Percentiles rank a stretch among this genome's conserved stretches.
phyloP scores from a whole-genome alignment of 2,329 filamentous ascomycete genomes.

The Xylaria sp. region DNA sequence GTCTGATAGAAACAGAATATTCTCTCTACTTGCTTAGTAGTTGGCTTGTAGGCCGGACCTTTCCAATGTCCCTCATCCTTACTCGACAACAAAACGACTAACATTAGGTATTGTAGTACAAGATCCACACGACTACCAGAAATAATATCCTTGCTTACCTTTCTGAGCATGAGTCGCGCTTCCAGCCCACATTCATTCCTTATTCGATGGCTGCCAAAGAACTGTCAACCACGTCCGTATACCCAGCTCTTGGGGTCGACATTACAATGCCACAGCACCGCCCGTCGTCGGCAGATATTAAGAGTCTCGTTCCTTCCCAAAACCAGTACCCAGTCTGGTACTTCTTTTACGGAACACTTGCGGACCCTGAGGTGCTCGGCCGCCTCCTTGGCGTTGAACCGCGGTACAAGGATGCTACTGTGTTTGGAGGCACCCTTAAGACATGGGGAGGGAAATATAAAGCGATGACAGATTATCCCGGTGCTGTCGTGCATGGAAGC shows the following conservation, averaged over 20 bases:
- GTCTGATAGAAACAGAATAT: neutral
- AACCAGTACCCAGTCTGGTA: constrained; percentile 52
- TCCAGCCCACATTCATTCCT: constrained; percentile 24
- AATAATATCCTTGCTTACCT: constrained; percentile 19
- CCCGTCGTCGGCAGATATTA: neutral
- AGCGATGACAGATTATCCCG: constrained; percentile 17
- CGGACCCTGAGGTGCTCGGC: constrained; percentile 46
- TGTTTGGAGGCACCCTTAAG: constrained; percentile 20
- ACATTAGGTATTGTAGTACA: constrained; percentile 8
- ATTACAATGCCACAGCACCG: constrained; percentile 30
- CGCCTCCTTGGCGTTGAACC: constrained; percentile 45
- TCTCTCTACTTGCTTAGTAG: neutral
- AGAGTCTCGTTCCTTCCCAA: constrained; percentile 17
- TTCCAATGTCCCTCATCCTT: neutral
- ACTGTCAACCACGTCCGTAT: constrained; percentile 19
- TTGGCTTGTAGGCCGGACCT: neutral
- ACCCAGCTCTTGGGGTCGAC: constrained; percentile 31
- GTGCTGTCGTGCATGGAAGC: neutral
- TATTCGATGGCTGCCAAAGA: constrained; percentile 27
- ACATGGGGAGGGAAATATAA: constrained; percentile 32
- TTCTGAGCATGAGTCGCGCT: neutral
- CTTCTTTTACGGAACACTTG: constrained; percentile 57
- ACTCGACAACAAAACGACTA: neutral
- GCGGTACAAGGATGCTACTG: constrained; percentile 15
- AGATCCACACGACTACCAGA: constrained; percentile 12